Base-by-base conservation (phyloP, 805 yeast genomes). In the Metschnikowia gelsemii region DNA sequence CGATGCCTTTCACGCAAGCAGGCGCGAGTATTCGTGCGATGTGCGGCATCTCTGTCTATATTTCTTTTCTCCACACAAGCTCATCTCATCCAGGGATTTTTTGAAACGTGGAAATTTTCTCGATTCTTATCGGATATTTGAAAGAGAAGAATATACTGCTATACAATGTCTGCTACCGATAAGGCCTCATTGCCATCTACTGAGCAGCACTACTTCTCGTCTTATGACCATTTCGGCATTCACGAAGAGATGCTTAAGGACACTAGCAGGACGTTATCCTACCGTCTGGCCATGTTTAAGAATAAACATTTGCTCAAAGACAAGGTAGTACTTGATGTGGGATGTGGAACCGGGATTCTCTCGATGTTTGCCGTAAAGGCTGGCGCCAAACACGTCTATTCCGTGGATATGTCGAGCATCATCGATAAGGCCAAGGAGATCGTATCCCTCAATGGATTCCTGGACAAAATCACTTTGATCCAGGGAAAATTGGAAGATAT, bases 191-290 rank as follows among this genome's bases (percentile, higher is more conserved):
- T 85, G 53, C 79, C 88, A 20, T 79, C 79, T 61, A 65, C 78
- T 34, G 98, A 91, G 60, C 95, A 89, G 68, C 98, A 91, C 65
- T 93, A 93, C 68, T 93, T 93, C 71, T 76, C 82, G 38, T 91
- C 98, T 2, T 93, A 93, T 59, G 97, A 91, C 63, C 98, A 93
- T 62, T 89, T 88, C 59, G 96, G 96, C 40, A 93, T 93, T 59
- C 99, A 93, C 62, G 99, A 95, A 68, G 98, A 91, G 68, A 93
- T 93, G 99, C 80, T 93, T 57, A 95, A 93, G 68, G 99, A 93
- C 64, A 78, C 87, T 38, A 87, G 88, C 20, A 82, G 99, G 64
- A 93, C 99, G 7, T 69, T 89, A 47, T 79, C 96, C 23, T 93
- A 93, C 70, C 76, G 98, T 57, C 84, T 85, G 49, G 96, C 97